Percentiles rank a stretch among this genome's conserved stretches.
phyloP scores from a whole-genome alignment of 2,329 filamentous ascomycete species.

The Magnaporthales sp. region DNA sequence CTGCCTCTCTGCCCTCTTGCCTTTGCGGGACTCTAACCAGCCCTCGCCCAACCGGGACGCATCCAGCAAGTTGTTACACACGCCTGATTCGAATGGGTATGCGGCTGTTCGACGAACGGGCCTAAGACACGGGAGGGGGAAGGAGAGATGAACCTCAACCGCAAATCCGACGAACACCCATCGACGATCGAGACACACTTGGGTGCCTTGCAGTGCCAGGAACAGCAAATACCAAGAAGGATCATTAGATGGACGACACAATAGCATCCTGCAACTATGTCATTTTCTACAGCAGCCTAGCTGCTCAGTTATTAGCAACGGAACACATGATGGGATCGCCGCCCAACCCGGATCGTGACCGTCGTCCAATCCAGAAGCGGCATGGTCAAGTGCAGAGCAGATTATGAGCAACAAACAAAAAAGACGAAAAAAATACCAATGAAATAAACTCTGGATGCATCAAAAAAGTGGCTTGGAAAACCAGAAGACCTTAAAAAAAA shows the following conservation, averaged over 20 bases:
- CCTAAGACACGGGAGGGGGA: neutral
- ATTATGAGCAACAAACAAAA: neutral
- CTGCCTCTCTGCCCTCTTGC: neutral
- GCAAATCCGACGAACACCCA: neutral
- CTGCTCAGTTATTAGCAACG: neutral
- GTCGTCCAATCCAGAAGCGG: neutral
- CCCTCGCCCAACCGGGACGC: neutral
- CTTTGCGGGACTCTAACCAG: neutral
- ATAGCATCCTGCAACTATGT: too few species aligned
- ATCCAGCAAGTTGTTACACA: neutral
- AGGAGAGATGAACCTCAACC: neutral
- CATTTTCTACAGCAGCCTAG: too few species aligned
- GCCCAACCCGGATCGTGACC: neutral
- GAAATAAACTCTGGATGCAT: neutral
- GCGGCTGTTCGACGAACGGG: neutral
- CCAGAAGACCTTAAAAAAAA: neutral
- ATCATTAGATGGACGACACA: neutral
- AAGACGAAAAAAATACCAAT: neutral
- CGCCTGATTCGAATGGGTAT: neutral
- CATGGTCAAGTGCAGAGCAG: neutral
- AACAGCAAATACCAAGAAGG: neutral
- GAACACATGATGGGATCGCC: neutral
- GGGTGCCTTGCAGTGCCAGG: neutral
- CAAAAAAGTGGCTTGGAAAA: neutral
- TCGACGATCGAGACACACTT: neutral